A percentile compares a stretch with the other conserved stretches of the same genome.
Conservation (phyloP, 208 protist genomes). For the Crithidia bombi region DNA sequence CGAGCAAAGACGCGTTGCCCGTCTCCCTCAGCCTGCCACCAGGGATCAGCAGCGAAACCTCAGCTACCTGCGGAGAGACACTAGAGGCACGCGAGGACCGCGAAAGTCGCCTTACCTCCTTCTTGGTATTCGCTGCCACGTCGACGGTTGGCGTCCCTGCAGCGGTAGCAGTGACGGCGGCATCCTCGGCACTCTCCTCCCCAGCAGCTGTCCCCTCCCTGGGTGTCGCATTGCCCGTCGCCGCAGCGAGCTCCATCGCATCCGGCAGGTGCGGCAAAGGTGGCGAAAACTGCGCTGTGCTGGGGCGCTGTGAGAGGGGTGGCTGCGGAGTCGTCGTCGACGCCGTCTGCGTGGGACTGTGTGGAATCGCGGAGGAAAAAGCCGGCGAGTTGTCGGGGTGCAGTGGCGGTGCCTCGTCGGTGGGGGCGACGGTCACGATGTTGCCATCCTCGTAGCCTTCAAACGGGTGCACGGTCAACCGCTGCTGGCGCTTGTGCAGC, state of each 20-base stretch:
- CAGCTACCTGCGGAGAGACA: background rate
- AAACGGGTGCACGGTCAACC: background rate
- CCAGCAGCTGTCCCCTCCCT: background rate
- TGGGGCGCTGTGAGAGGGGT: slow-evolving; percentile 5
- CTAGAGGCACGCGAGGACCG: background rate
- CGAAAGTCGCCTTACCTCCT: background rate
- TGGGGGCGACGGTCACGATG: background rate
- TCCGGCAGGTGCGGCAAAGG: background rate
- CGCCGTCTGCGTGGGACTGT: background rate
- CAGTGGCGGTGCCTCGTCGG: background rate
- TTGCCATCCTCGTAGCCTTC: background rate
- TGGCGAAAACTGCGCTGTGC: slow-evolving; percentile 12
- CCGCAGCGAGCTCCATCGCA: background rate
- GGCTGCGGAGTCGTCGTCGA: background rate
- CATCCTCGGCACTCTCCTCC: background rate
- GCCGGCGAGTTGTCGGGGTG: no score
- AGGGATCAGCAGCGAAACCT: background rate
- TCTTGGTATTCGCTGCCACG: background rate
- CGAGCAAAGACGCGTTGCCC: no score
- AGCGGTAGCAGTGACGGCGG: background rate
- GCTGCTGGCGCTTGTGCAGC: slow-evolving; percentile 35
- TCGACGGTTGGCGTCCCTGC: background rate
- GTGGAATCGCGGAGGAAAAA: no score
- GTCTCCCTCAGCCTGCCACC: background rate
- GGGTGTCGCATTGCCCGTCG: background rate